These are phyloP conservation scores for Leccinum barrowsii DNA, from an alignment of 768 basidiomycete species.

Conservation along the genomic window DNA sequence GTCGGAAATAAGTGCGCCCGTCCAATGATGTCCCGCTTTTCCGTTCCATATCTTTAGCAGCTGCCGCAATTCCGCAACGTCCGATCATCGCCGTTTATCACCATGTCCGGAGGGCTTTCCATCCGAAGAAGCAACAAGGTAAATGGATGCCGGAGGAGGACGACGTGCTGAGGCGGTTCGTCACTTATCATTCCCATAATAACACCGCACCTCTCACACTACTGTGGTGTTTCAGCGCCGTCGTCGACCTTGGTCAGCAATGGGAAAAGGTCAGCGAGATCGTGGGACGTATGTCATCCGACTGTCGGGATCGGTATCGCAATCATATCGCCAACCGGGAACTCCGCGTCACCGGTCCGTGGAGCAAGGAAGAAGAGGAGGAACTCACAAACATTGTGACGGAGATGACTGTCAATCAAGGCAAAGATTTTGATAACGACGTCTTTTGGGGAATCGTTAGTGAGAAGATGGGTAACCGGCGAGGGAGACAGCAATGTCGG, in stretches of 20 bases:
- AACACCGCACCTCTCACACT: conserved; percentile 1
- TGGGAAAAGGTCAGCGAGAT: conserved; percentile 75
- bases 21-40: background rate
- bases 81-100: conserved; percentile 85
- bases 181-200: conserved; percentile 4
- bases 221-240: conserved; percentile 47
- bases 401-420: conserved; percentile 68
- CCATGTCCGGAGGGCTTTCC: conserved; percentile 64
- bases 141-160: conserved; percentile 71
- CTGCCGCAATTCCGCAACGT: conserved; percentile 65
- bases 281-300: conserved; percentile 73
- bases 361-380: conserved; percentile 80
- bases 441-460: conserved; percentile 82
- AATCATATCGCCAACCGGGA: conserved; percentile 75
- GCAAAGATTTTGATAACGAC: conserved; percentile 72
- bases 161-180: conserved; percentile 56
- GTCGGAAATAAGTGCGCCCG: conserved; percentile 69
- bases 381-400: conserved; percentile 70
- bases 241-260: conserved; percentile 64
- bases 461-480: conserved; percentile 69
- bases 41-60: conserved; percentile 36
- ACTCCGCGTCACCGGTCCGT: conserved; percentile 59
- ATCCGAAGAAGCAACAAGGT: conserved; percentile 69
- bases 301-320: conserved; percentile 83
- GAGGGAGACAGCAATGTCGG: conserved; percentile 80